Base-by-base conservation (phyloP, 495 filamentous ascomycete species). In the Xanthoparmelia taractica region DNA sequence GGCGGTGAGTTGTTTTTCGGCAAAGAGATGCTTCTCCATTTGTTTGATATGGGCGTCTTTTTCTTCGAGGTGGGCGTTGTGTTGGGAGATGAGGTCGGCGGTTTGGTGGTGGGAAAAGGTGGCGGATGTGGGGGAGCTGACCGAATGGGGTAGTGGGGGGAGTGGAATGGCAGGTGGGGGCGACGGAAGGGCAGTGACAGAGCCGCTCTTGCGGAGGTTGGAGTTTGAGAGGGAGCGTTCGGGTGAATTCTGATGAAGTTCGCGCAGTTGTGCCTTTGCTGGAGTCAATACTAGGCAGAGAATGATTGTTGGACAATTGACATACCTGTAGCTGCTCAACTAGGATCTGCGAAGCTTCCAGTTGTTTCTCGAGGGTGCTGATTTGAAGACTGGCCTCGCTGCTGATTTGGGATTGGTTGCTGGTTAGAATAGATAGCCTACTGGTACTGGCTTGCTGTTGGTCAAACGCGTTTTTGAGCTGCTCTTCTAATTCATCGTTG, bases 401-500 rank as follows among this genome's bases (percentile, higher is more conserved):
- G 40, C 81, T 67, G 17, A 73, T 77, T 58, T 81, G 78, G 43
- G 77, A 73, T 66, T 79, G 78, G 66, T 83, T 82, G 40, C 79
- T 65, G 73, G 87, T 70, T 75, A 92, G 77, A 78, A 83, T 71
- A 71, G 89, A 87, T 17, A 90, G 75, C 68, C 93, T 89, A 73
- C 90, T 93, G 12, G 82, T 82, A n/a, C 84, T 77, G 65, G 78
- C 79, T 72, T 96, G 89, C 67, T 93, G 91, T 70, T 96, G 90
- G 63, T 98, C 94, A 72, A 88, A 98, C 74, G 90, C 96, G 71
- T 80, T 90, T 65, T 89, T 87, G n/a, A 99, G 84, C 69, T 99
- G 93, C 65, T 99, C 92, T 73, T 99, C 94, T 23, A 99, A 85
- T 74, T 97, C 94, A 70, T 97, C 91, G 11, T 97, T 88, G 12